Base-by-base conservation (phyloP, 192 early-diverging fungal genomes). In the Backusella psychrophila region DNA sequence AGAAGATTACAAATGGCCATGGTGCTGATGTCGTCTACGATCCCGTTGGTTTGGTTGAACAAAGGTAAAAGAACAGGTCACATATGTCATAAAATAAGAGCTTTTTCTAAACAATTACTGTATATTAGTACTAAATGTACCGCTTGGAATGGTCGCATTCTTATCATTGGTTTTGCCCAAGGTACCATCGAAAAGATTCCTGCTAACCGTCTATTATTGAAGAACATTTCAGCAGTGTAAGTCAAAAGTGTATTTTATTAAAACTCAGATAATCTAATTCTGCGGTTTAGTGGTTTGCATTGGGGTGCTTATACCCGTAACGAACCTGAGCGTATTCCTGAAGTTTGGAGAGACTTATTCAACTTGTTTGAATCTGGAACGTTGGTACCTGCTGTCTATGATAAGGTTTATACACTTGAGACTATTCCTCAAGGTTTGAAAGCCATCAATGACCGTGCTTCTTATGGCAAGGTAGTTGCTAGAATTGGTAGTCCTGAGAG, bases 11-110 rank as follows among this genome's bases (percentile, higher is more conserved):
- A 0, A 81, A 75, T 8, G 88, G 87, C 5, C 87, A 86, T 65
- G 96, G 96, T n/a, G 95, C 86, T 23, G 88, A 96, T 80, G 88
- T 94, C 1, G 84, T 96, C 7, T 89, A 92, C 72, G 96, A 97
- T 63, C 95, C 96, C 35, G 92, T 97, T 8, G 96, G 94, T 6
- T 75, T 91, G 29, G 70, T 79, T 17, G 78, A 79, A 46, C 46
- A 79, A 66, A 79, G 78, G 78, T 79, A 71, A 68, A 36, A 53
- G 14, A 66, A 66, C 1, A 67, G 17, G 46, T 49, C 6, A n/a
- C 29, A 17, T 23, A 33, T 9, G 14, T 15, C 9, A 36, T 36
- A 38, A 68, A 68, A n/a, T 6, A 68, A 36, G n/a, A 68, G 35
- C 0, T n/a, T 36, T 36, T 19, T n/a, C 19, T n/a, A 11, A 68